phyloP scores from a whole-genome alignment of 441 rosid genomes.

The Kokia cookei region DNA sequence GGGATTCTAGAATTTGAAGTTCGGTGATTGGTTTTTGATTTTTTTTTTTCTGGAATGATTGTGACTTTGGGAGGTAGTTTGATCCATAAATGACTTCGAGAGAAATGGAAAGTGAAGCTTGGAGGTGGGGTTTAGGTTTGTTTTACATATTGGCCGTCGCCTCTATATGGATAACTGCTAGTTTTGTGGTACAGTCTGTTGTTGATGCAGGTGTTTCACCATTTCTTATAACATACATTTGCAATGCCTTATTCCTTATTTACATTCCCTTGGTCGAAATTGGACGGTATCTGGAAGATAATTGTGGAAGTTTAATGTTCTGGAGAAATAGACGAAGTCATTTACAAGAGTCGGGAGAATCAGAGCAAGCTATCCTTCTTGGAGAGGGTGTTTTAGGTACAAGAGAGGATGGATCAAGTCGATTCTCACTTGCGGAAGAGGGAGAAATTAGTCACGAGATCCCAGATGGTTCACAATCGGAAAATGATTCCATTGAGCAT shows the following conservation, averaged over 20 bases:
- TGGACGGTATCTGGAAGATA: constrained; percentile 64
- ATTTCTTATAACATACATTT: constrained; percentile 81
- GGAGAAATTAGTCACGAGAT: constrained; percentile 21
- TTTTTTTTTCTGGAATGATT: constrained; percentile 8
- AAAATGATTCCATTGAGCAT: constrained; percentile 19
- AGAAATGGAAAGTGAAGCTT: constrained; percentile 43
- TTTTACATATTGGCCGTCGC: constrained; percentile 80
- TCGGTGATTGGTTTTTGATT: neutral
- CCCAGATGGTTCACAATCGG: constrained; percentile 25
- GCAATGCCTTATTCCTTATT: constrained; percentile 81
- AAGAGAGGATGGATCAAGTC: constrained; percentile 19
- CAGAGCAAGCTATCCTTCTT: constrained; percentile 68
- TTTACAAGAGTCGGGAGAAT: constrained; percentile 38
- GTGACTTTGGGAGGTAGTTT: neutral
- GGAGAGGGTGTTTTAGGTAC: constrained; percentile 31
- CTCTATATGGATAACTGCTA: constrained; percentile 88
- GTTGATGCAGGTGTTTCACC: constrained; percentile 91
- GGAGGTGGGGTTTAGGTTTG: constrained; percentile 83
- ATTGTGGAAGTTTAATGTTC: constrained; percentile 51
- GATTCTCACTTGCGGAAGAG: constrained; percentile 27
- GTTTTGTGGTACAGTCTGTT: constrained; percentile 95
- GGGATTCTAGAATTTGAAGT: neutral
- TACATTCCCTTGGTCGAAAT: constrained; percentile 82
- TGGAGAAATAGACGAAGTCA: constrained; percentile 43
- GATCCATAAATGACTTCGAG: constrained; percentile 13